Evolutionary conservation across 2,329 filamentous ascomycete genomes (phyloP).

Genomic region (Pseudogymnoascus sp.): DNA sequence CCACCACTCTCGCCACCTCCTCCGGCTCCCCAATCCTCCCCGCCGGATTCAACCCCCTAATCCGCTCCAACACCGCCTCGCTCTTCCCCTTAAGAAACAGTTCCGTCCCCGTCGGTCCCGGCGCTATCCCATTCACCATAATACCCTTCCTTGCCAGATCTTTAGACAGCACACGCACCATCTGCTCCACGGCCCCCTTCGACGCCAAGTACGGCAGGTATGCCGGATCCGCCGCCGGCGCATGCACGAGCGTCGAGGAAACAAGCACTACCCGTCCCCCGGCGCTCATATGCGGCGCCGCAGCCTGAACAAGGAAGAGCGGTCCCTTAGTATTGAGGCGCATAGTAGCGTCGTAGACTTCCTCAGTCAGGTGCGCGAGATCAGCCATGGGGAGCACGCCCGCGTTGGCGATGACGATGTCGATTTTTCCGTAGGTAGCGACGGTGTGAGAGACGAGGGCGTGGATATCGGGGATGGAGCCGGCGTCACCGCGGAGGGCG

Average conservation of each 20-base stretch:
- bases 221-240: slow-evolving; percentile 34
- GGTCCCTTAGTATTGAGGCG: slow-evolving; percentile 52
- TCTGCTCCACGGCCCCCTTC: slow-evolving; percentile 50
- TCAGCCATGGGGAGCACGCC: slow-evolving; percentile 45
- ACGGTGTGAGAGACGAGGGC: slow-evolving; percentile 44
- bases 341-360: slow-evolving; percentile 44
- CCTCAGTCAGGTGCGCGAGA: slow-evolving; percentile 43
- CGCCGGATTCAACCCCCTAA: slow-evolving; percentile 36
- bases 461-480: slow-evolving; percentile 40
- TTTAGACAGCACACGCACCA: slow-evolving; percentile 44
- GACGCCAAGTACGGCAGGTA: slow-evolving; percentile 43
- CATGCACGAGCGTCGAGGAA: slow-evolving; percentile 37
- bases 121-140: slow-evolving; percentile 44
- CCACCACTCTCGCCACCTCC: slow-evolving; percentile 41
- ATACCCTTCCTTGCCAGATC: slow-evolving; percentile 43
- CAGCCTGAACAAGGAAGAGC: slow-evolving; percentile 48
- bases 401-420: slow-evolving; percentile 53
- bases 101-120: slow-evolving; percentile 46
- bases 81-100: slow-evolving; percentile 40
- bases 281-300: slow-evolving; percentile 42
- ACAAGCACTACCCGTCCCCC: slow-evolving; percentile 47
- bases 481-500: slow-evolving; percentile 51
- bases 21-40: slow-evolving; percentile 41
- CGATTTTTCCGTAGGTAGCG: slow-evolving; percentile 47
- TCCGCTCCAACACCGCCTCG: slow-evolving; percentile 36